These are phyloP conservation scores for Physcomitrellopsis africana DNA, from an alignment of 225 moss, liverwort and hornwort species.

Conservation along the genomic window DNA sequence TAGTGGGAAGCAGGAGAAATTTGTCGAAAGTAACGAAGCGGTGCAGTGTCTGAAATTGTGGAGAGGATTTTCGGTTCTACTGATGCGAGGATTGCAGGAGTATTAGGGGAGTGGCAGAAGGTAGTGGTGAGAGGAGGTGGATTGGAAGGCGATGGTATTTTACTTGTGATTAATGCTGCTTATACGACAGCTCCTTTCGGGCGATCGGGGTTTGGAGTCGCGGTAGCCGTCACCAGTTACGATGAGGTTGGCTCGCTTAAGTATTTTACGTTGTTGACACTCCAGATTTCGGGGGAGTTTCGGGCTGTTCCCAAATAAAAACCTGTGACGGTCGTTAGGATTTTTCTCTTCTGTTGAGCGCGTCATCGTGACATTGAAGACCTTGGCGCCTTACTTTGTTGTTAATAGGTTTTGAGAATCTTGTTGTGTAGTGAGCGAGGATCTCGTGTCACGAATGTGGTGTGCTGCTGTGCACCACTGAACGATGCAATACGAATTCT, in stretches of 20 bases:
- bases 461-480: conserved; percentile 17
- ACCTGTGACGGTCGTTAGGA: conserved; percentile 12
- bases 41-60: conserved; percentile 9
- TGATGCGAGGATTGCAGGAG: neutral
- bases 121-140: too few relatives aligned
- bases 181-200: conserved; percentile 20
- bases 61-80: conserved; percentile 26
- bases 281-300: conserved; percentile 20
- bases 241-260: conserved; percentile 39
- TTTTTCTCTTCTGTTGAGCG: conserved; percentile 13
- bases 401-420: conserved; percentile 31
- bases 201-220: conserved; percentile 41
- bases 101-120: conserved; percentile 24
- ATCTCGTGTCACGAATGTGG: conserved; percentile 33
- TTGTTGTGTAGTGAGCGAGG: neutral
- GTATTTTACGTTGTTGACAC: conserved; percentile 7
- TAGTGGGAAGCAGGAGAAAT: neutral
- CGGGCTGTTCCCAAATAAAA: conserved; percentile 17
- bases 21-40: conserved; percentile 27
- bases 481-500: conserved; percentile 17
- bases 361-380: neutral
- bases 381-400: neutral
- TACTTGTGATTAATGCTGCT: conserved; percentile 35
- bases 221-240: conserved; percentile 39
- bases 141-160: conserved; percentile 21